Conservation (phyloP, 208 protist species). For the Porcisia hertigi region DNA sequence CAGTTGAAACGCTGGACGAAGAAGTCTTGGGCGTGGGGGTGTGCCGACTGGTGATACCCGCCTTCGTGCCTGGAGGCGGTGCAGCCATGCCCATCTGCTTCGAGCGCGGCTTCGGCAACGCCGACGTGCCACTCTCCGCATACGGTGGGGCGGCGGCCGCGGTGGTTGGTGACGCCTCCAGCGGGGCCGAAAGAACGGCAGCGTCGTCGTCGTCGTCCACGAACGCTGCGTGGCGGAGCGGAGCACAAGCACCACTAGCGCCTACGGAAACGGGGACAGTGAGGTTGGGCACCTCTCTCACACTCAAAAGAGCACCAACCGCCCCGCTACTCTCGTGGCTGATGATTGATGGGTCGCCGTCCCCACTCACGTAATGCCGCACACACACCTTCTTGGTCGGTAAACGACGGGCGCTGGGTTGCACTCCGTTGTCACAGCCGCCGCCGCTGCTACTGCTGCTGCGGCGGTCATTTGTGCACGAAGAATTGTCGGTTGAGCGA, state of each 20-base stretch:
- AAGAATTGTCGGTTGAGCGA: not conserved
- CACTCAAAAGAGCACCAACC: conserved; percentile 7
- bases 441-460: too few species aligned
- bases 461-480: not conserved
- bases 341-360: not conserved
- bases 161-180: not conserved
- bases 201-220: not conserved
- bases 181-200: not conserved
- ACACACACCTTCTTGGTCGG: conserved; percentile 37
- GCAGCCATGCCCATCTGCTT: conserved; percentile 7
- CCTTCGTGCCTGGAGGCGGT: not conserved
- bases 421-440: not conserved
- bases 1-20: not conserved
- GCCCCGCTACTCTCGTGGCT: conserved; percentile 1
- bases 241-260: not conserved
- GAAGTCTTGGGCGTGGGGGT: not conserved
- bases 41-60: not conserved
- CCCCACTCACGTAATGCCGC: conserved; percentile 23
- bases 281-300: not conserved
- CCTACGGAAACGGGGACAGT: not conserved
- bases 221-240: not conserved
- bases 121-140: not conserved
- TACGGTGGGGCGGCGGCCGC: not conserved
- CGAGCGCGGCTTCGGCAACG: conserved; percentile 22
- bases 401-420: conserved; percentile 25